Conservation (phyloP, 2,329 filamentous ascomycete genomes). For the Dactylonectria macrodidyma region DNA sequence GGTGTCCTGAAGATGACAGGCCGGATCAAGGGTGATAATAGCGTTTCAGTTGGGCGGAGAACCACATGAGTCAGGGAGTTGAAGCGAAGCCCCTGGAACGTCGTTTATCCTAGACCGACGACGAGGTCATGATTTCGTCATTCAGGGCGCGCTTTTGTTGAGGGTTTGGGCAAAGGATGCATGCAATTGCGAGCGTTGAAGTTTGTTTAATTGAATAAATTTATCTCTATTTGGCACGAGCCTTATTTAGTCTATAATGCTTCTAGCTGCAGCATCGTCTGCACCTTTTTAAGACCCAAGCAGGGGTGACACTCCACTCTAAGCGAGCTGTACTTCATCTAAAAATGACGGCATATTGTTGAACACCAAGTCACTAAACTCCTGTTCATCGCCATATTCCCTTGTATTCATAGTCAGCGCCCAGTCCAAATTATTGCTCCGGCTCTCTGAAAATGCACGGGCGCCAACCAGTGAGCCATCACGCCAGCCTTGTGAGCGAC, state of each 20-base stretch:
- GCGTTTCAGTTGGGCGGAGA: conserved; percentile 1
- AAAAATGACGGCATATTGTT: neutral
- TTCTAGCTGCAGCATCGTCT: too few relatives aligned
- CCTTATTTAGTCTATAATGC: neutral
- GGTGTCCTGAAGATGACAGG: neutral
- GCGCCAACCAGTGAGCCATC: conserved; percentile 30
- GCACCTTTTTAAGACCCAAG: too few relatives aligned
- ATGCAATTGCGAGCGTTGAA: neutral
- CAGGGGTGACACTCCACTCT: neutral
- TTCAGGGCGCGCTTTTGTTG: too few relatives aligned
- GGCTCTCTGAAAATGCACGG: conserved; percentile 17
- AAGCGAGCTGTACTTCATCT: neutral
- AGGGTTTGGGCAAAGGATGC: too few relatives aligned
- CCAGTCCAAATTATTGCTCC: conserved; percentile 24
- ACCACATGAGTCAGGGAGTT: neutral
- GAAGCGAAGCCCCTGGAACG: neutral
- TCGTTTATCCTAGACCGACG: neutral
- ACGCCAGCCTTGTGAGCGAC: conserved; percentile 14
- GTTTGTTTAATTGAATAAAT: neutral
- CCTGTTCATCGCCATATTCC: conserved; percentile 18
- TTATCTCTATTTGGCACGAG: neutral
- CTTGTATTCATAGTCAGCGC: conserved; percentile 36
- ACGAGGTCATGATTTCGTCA: neutral
- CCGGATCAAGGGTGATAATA: neutral
- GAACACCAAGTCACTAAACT: conserved; percentile 29